phyloP scores from a whole-genome alignment of 257 asterid genomes.

The Solanum pimpinellifolium region DNA sequence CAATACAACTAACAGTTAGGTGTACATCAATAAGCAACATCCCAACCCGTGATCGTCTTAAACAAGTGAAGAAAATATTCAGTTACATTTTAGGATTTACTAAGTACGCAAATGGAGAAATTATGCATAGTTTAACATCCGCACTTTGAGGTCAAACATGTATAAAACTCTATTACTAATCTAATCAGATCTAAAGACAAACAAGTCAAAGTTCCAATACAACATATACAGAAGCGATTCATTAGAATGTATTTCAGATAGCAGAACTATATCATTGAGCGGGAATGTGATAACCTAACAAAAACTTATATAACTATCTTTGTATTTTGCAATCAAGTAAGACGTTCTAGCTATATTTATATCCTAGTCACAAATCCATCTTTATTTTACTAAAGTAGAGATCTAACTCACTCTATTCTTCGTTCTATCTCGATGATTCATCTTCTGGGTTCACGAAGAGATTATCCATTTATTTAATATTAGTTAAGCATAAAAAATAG shows the following conservation, averaged over 20 bases:
- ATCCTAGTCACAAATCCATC: too few species aligned
- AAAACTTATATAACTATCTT: too few species aligned
- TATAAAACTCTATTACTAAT: not conserved
- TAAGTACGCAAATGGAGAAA: not conserved
- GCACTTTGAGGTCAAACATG: not conserved
- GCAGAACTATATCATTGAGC: not conserved
- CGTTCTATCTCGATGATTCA: too few species aligned
- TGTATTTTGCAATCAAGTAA: too few species aligned
- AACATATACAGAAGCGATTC: not conserved
- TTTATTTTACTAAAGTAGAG: too few species aligned
- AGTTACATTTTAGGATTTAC: not conserved
- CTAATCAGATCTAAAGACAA: not conserved
- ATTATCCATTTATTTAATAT: too few species aligned
- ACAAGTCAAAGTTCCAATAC: not conserved
- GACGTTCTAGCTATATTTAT: too few species aligned
- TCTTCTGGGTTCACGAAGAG: too few species aligned
- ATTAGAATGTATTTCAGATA: not conserved
- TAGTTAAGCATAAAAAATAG: too few species aligned
- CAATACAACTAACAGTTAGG: not conserved
- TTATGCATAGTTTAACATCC: not conserved
- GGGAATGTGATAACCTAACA: too few species aligned
- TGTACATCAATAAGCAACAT: not conserved
- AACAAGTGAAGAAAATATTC: not conserved
- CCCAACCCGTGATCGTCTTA: not conserved
- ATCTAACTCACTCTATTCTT: too few species aligned